phyloP scores from a whole-genome alignment of 805 yeast species.

The Metschnikowia dekortorum region DNA sequence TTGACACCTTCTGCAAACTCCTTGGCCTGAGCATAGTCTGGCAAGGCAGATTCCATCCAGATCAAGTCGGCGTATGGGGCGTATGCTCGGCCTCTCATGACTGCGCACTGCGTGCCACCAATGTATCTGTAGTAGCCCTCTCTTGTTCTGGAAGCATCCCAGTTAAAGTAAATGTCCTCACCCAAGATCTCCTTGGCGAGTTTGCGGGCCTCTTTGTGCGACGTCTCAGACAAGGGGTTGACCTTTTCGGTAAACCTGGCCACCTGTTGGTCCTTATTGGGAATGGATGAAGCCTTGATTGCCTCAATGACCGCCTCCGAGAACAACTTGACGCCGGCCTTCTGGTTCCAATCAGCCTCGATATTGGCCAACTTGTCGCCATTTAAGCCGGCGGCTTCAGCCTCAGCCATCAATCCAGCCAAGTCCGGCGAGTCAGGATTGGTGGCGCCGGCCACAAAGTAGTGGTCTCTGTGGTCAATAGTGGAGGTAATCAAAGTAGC shows the following conservation, averaged over 20 bases:
- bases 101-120: conserved; percentile 97
- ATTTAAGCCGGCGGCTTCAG: conserved; percentile 68
- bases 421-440: conserved; percentile 75
- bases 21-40: conserved; percentile 88
- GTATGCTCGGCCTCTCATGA: conserved; percentile 91
- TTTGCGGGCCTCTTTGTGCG: conserved; percentile 74
- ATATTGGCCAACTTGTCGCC: conserved; percentile 68
- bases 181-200: conserved; percentile 75
- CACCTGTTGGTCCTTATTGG: conserved; percentile 61
- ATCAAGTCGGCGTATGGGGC: conserved; percentile 93
- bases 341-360: conserved; percentile 77
- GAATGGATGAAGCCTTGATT: conserved; percentile 55
- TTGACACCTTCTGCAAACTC: conserved; percentile 93
- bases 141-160: conserved; percentile 93
- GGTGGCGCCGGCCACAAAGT: conserved; percentile 85
- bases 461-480: conserved; percentile 92
- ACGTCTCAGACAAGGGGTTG: conserved; percentile 68
- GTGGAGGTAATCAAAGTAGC: conserved; percentile 93
- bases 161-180: conserved; percentile 80
- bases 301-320: conserved; percentile 87
- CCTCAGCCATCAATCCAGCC: conserved; percentile 72
- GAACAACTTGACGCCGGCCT: conserved; percentile 84
- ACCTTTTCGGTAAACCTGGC: conserved; percentile 62
- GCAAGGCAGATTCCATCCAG: conserved; percentile 98
- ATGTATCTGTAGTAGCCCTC: conserved; percentile 95